Base-by-base conservation (phyloP, 192 early-diverging fungal genomes). In the Entophlyctis luteolus region DNA sequence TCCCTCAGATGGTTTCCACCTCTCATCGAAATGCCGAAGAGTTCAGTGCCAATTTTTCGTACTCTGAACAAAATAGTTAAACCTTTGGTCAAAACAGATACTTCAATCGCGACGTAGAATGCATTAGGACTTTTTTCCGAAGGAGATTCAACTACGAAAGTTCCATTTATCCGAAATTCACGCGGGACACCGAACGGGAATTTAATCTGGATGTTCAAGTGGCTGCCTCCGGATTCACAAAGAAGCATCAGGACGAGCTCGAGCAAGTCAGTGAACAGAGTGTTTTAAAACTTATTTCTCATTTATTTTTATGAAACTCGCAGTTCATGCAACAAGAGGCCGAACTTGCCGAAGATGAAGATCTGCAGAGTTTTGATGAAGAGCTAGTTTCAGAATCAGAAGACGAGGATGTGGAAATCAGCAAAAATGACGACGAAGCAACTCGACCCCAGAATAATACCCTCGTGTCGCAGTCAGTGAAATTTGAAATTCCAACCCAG, bases 1-100 rank as follows among this genome's bases (percentile, higher is more conserved):
- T 99, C 67, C 98, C 98, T 1, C 98, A 99, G 76, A 99, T 99
- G 98, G 93, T 99, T 20, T 98, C 96, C 16, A 99, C 90, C 0
- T 90, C 89, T 18, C 98, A 99, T 65, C 60, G 81, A 10, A 98
- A 99, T 71, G 98, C 96, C 20, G 93, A 98, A 80, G 90, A 79
- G 77, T 56, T 42, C 25, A 29, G 34, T 60, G 23, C 36, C 8
- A 10, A 42, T 23, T 20, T 31, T 33, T 6, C 33, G 25, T 89
- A 72, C 45, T 0, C 20, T 22, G 1, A 67, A 4, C 34, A 20
- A 20, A 27, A 56, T 10, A 54, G 4, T 65, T 25, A 6, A 20
- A 3, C 5, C 20, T 27, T 14, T 16, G 36, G 6, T 37, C 46
- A 18, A 23, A 52, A 2, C 57, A 87, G 84, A 71, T 95, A 99